phyloP scores from a whole-genome alignment of 306 rosid species.

The Alnus glutinosa region DNA sequence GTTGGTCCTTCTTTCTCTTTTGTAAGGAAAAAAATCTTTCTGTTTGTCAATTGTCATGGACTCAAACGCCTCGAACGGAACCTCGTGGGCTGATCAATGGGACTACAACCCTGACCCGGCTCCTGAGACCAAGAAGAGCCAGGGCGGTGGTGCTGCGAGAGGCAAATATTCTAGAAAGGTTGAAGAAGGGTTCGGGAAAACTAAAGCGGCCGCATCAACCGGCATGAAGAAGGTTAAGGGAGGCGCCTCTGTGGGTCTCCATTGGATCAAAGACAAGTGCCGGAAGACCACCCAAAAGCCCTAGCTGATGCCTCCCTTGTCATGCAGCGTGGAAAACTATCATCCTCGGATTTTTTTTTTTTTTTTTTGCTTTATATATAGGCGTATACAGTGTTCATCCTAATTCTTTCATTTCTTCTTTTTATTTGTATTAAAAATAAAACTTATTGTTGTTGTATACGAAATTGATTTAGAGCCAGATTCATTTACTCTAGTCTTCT shows the following conservation, averaged over 20 bases:
- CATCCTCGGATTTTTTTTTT: neutral
- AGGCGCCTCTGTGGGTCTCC: constrained; percentile 29
- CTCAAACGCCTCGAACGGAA: constrained; percentile 14
- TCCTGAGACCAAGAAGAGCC: neutral
- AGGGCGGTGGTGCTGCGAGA: neutral
- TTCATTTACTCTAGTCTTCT: neutral
- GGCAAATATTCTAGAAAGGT: constrained; percentile 19
- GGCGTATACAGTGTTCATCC: neutral
- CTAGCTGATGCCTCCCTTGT: neutral
- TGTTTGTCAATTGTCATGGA: constrained; percentile 4
- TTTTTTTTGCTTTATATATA: neutral
- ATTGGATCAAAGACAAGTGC: constrained; percentile 42
- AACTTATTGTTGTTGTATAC: neutral
- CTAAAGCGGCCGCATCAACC: constrained; percentile 32
- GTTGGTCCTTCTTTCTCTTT: neutral
- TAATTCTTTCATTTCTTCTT: neutral
- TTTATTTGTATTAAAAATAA: neutral
- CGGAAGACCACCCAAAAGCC: constrained; percentile 27
- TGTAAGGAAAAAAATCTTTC: neutral
- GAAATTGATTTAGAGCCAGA: neutral
- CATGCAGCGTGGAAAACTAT: neutral
- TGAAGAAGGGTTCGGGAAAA: constrained; percentile 30
- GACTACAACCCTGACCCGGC: constrained; percentile 4
- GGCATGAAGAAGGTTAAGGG: constrained; percentile 36
- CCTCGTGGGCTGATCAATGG: constrained; percentile 38